Evolutionary conservation across 2,329 filamentous ascomycete genomes (phyloP), one percentile per base, ranked within the genome.

Genomic region (Neonectria ditissima): DNA sequence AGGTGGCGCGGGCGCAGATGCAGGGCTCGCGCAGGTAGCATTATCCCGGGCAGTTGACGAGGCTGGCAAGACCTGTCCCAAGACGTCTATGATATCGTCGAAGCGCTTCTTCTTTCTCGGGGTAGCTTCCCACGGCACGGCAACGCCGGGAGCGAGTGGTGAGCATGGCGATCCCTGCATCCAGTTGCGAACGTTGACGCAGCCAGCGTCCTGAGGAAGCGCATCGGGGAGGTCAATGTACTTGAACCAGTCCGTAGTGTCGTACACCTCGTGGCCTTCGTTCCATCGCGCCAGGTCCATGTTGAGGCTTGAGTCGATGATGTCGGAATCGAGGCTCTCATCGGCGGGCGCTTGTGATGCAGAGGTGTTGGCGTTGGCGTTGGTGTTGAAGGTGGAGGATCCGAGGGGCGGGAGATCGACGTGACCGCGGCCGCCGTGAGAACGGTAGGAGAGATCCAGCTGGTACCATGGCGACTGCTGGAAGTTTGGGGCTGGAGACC

Each of bases 381-480:
- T 10, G 16, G n/a, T 16, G 45, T 30, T 26, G 45, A 3, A 30
- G 26, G 45, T 26, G 45, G 8, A 18, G 18, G 26, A 10, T 11
- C 26, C 45, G n/a, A 26, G 24, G 45, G n/a, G 11, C 22, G 16
- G 26, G 20, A 24, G 20, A 16, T 26, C 43, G 20, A 16, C 14
- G 22, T 47, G 26, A 18, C n/a, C 45, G 45, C 45, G 45, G 45
- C 18, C 45, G 45, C 9, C 24, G 45, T 48, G 45, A 32, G 28
- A 28, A 10, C n/a, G 47, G 18, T 32, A n/a, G n/a, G 26, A 50
- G 22, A 13, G 47, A 50, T 20, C 8, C 47, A 50, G 14, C 20
- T 50, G 47, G 6, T 5, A 32, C 24, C 10, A 32, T 50, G n/a
- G 20, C 28, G 47, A 20, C 10, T 2, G 14, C 26, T 50, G 14